Percentiles rank a stretch among this genome's conserved stretches.
phyloP scores from a whole-genome alignment of 495 filamentous ascomycete genomes.

The Aspergillus coremiiformis region DNA sequence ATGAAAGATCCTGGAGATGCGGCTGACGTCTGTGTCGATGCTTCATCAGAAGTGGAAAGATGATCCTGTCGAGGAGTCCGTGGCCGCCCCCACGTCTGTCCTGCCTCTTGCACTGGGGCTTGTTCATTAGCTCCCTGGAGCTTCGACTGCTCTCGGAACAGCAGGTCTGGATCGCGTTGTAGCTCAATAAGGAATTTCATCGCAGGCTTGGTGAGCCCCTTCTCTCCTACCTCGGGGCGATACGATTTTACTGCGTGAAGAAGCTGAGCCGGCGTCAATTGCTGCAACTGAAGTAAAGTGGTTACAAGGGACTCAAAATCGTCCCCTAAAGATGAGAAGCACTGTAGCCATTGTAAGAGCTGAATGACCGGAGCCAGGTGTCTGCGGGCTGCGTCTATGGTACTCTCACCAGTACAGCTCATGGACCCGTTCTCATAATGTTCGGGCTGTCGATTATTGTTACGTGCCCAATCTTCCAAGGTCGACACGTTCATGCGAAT shows the following conservation, averaged over 20 bases:
- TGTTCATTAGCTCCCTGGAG: conserved; percentile 28
- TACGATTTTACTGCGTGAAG: conserved; percentile 90
- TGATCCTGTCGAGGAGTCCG: conserved; percentile 41
- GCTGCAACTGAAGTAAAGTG: conserved; percentile 80
- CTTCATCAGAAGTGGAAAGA: conserved; percentile 23
- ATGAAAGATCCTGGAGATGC: conserved; percentile 24
- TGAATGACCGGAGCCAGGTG: conserved; percentile 91
- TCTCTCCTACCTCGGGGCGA: conserved; percentile 90
- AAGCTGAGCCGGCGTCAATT: conserved; percentile 79
- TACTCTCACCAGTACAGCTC: conserved; percentile 77
- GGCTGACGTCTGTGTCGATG: conserved; percentile 4
- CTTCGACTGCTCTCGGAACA: conserved; percentile 31
- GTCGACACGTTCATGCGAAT: conserved; percentile 97
- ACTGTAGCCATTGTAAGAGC: conserved; percentile 94
- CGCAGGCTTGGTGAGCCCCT: conserved; percentile 74
- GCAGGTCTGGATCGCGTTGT: conserved; percentile 55
- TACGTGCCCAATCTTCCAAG: conserved; percentile 90
- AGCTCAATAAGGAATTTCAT: conserved; percentile 77
- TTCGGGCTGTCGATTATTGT: conserved; percentile 89
- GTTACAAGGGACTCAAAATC: conserved; percentile 80
- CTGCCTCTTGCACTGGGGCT: conserved; percentile 15
- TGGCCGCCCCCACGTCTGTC: conserved; percentile 25
- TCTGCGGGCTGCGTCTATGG: conserved; percentile 68
- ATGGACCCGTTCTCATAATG: conserved; percentile 92
- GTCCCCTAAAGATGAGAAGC: conserved; percentile 92